Base-by-base conservation (phyloP, 2,329 filamentous ascomycete genomes). In the Madurella mycetomatis region DNA sequence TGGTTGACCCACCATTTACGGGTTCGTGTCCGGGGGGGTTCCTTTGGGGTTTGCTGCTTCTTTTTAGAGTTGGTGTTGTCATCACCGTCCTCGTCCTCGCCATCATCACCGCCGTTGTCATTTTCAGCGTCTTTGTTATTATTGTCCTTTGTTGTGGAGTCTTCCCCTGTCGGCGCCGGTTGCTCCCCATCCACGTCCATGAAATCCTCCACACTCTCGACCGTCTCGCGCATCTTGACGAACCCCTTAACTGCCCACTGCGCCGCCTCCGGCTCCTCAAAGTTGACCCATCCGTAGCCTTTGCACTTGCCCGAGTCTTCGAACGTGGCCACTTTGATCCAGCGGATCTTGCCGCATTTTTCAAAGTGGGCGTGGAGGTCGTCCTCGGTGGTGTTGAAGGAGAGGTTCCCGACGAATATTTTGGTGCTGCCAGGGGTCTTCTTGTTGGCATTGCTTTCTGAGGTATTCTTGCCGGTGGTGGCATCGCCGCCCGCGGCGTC, bases 281-380 rank as follows among this genome's bases (percentile, higher is more conserved):
- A 99, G 58, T 89, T 89, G 57, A 99, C 84, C 92, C 94, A 99
- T 5, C 87, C 94, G 73, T 87, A 99, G 16, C 94, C 95, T 75
- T 97, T 97, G 77, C 94, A 99, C 75, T 97, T 99, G 42, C 94
- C 94, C 17, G 87, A 87, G 70, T 99, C 95, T 71, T 97, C 90
- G 67, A 99, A 99, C 0, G 92, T 96, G 2, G 94, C 94, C 62
- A 97, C 77, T 73, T 95, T 92, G 60, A 90, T 81, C 74, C 88
- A 88, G 50, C 86, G 83, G 58, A 97, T 83, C 58, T 86, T 79
- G 48, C 94, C 94, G 68, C 92, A 97, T 69, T 86, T 89, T 47
- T 80, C 80, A 70, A 96, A 97, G 67, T 96, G 90, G 60, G 85
- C 79, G 61, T 84, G 78, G 47, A 99, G 72, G 63, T 90, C 85